A percentile compares a stretch with the other conserved stretches of the same genome.
phyloP scores from a whole-genome alignment of 2,329 filamentous ascomycete genomes.

The Ilyonectria robusta region DNA sequence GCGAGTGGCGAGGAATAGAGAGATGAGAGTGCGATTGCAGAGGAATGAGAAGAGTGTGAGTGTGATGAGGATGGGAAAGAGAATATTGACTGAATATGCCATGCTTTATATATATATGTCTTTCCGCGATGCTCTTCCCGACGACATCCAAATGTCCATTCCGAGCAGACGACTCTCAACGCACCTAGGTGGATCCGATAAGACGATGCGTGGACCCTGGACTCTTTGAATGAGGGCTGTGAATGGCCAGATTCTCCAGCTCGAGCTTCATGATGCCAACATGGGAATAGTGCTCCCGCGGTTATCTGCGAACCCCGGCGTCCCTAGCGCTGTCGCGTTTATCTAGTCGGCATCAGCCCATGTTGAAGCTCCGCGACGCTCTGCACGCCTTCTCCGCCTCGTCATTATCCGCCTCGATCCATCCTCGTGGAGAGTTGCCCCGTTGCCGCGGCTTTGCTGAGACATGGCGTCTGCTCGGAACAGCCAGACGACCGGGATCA shows the following conservation, averaged over 20 bases:
- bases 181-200: neutral
- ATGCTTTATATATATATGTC: conserved; percentile 7
- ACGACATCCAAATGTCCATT: neutral
- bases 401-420: neutral
- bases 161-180: neutral
- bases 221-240: neutral
- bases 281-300: conserved; percentile 20
- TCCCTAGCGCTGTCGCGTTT: conserved; percentile 23
- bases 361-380: neutral
- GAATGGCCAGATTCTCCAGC: conserved; percentile 12
- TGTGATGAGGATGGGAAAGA: neutral
- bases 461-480: conserved; percentile 5
- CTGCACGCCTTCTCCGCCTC: neutral
- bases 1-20: neutral
- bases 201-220: conserved; percentile 1
- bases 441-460: neutral
- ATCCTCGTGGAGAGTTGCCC: neutral
- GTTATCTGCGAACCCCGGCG: conserved; percentile 17
- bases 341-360: conserved; percentile 27
- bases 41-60: neutral
- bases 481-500: neutral
- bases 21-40: neutral
- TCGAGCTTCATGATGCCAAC: neutral
- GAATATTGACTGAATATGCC: neutral
- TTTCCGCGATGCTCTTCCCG: neutral